Conservation (phyloP, 78 protist genomes). For the Diacronema lutheri region DNA sequence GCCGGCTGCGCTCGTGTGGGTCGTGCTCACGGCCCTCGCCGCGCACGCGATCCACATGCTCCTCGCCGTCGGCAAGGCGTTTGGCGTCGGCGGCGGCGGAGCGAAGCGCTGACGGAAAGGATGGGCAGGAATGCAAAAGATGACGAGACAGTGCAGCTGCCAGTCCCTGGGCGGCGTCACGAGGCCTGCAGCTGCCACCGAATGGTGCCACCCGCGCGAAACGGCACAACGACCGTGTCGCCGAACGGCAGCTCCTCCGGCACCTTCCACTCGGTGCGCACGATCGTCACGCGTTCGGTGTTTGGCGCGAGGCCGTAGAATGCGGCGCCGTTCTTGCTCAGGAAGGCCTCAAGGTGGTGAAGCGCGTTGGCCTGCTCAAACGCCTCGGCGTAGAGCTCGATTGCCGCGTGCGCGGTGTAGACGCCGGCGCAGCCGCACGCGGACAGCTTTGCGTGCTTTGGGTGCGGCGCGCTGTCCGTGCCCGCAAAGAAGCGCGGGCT, state of each 20-base stretch:
- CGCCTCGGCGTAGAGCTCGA: constrained; percentile 41
- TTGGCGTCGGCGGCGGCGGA: no score
- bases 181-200: background rate
- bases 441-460: background rate
- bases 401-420: constrained; percentile 10
- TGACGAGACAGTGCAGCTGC: no score
- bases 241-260: background rate
- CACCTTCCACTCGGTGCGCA: background rate
- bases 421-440: constrained; percentile 44
- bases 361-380: constrained; percentile 16
- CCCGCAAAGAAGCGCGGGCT: constrained; percentile 7
- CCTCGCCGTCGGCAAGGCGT: no score
- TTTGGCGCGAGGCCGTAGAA: constrained; percentile 6
- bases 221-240: background rate
- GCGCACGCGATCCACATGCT: no score
- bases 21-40: no score
- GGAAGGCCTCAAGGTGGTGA: constrained; percentile 24
- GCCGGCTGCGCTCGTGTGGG: no score
- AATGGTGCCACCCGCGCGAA: background rate
- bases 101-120: no score
- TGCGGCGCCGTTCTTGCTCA: background rate
- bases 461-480: constrained; percentile 41
- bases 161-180: no score
- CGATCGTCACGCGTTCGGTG: background rate
- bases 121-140: no score